Conservation (phyloP, 352 stramenopile genomes). For the Pythium sp. region DNA sequence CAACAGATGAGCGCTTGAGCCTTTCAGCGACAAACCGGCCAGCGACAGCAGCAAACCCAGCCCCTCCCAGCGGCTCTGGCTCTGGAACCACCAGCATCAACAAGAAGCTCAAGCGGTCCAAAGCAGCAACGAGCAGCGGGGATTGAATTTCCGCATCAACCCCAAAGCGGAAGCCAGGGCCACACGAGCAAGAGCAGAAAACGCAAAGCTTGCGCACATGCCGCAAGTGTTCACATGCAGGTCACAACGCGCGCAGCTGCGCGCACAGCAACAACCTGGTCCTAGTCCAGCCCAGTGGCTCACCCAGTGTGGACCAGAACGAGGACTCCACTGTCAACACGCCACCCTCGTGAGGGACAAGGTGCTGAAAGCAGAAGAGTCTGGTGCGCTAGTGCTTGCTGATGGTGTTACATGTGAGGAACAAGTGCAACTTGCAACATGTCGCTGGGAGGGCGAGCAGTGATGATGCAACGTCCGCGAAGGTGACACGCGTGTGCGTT, state of each 20-base stretch:
- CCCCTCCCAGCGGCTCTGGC: not conserved
- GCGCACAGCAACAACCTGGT: not conserved
- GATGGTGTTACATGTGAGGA: not conserved
- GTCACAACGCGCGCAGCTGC: not conserved
- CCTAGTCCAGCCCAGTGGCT: too few species aligned
- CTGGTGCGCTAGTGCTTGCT: not conserved
- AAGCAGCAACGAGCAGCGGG: not conserved
- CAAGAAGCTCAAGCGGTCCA: constrained; percentile 1
- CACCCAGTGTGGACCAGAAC: too few species aligned
- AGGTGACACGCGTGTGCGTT: not conserved
- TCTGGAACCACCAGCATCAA: not conserved
- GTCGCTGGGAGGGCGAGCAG: not conserved
- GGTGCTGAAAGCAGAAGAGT: not conserved
- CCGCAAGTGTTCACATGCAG: not conserved
- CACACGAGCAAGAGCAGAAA: not conserved
- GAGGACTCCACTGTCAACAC: not conserved
- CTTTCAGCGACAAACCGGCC: not conserved
- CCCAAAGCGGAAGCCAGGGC: not conserved
- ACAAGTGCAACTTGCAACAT: not conserved
- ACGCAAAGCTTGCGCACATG: not conserved
- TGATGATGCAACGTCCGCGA: not conserved
- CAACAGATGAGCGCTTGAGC: not conserved
- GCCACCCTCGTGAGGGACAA: not conserved
- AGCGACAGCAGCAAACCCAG: not conserved
- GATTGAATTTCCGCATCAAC: not conserved